Percentiles rank a stretch among this genome's conserved stretches.
These are phyloP conservation scores for Psophocarpus tetragonolobus DNA, from an alignment of 306 rosid genomes.

Conservation along the genomic window DNA sequence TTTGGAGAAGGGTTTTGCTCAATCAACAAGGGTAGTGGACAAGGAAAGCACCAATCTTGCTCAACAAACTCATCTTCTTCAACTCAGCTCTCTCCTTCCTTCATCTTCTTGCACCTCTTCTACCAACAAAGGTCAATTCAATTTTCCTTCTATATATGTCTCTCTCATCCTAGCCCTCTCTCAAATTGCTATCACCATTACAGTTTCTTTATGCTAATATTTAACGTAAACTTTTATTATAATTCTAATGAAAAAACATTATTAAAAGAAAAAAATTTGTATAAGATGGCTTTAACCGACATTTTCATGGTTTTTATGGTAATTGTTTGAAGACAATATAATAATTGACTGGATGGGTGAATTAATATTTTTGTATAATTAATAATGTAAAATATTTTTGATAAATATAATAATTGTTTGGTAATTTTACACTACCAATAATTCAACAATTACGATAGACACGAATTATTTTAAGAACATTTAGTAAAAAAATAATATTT, in stretches of 20 bases:
- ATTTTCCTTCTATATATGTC: not conserved
- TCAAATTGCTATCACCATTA: not conserved
- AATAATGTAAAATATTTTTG: too few relatives aligned
- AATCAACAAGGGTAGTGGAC: slow-evolving; percentile 23
- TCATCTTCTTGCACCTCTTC: slow-evolving; percentile 55
- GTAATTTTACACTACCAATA: not conserved
- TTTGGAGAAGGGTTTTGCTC: slow-evolving; percentile 29
- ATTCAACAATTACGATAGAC: not conserved
- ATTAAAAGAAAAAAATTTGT: not conserved
- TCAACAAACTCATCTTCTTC: slow-evolving; percentile 36
- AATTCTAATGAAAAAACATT: not conserved
- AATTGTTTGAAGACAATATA: too few relatives aligned
- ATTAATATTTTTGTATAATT: too few relatives aligned
- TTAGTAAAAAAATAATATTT: not conserved
- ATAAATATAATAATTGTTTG: too few relatives aligned
- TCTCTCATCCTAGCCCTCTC: not conserved
- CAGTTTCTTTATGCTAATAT: not conserved
- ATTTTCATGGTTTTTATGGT: too few relatives aligned
- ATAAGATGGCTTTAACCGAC: not conserved
- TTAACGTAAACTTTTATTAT: not conserved
- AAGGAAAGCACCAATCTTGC: not conserved
- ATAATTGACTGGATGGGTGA: too few relatives aligned
- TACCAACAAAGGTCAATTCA: slow-evolving; percentile 42
- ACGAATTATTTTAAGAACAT: not conserved
- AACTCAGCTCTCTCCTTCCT: slow-evolving; percentile 52